Evolutionary conservation across 2,329 filamentous ascomycete genomes (phyloP).

Genomic region (Pestalotiopsis sp.): DNA sequence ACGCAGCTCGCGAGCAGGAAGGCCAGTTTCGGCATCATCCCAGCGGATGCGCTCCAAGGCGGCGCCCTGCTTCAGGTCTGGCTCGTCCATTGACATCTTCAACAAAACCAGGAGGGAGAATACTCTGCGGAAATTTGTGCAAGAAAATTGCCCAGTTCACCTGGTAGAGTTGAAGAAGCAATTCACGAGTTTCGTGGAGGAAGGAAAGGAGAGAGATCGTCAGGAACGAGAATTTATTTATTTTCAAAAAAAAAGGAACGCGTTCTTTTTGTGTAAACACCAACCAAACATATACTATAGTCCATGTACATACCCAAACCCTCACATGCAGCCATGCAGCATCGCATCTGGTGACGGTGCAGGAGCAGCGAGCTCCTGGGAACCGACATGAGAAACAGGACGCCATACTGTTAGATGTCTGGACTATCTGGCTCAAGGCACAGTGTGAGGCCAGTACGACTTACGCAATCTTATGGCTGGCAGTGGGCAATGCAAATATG

Average conservation of each 20-base stretch:
- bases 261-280: neutral
- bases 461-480: neutral
- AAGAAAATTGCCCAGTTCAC: neutral
- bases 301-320: neutral
- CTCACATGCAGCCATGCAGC: neutral
- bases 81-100: conserved; percentile 24
- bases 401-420: conserved; percentile 27
- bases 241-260: neutral
- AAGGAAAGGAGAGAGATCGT: neutral
- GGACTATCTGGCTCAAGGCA: conserved; percentile 15
- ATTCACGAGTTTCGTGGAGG: neutral
- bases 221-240: neutral
- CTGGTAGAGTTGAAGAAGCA: neutral
- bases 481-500: neutral
- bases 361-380: conserved; percentile 9
- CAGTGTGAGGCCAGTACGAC: conserved; percentile 19
- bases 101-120: neutral
- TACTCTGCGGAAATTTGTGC: neutral
- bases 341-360: neutral
- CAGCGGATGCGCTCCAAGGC: conserved; percentile 34
- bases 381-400: conserved; percentile 21
- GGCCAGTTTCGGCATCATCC: conserved; percentile 37
- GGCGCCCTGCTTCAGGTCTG: conserved; percentile 22
- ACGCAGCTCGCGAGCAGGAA: conserved; percentile 24
- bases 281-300: conserved; percentile 10